Conservation (phyloP, 2,329 filamentous ascomycete genomes). For the Aureobasidium melanogenum region DNA sequence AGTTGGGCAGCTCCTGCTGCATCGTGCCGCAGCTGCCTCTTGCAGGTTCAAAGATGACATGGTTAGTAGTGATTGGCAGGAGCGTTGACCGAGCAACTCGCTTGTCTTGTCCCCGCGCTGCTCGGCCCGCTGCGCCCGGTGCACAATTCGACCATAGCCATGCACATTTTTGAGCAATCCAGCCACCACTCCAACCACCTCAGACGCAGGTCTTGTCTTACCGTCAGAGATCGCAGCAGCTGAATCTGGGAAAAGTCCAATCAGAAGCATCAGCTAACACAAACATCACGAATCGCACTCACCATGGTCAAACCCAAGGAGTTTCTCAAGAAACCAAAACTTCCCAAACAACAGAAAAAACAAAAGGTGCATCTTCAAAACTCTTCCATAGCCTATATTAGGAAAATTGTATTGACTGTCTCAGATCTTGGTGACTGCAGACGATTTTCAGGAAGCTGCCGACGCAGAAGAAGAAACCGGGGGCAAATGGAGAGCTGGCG, state of each 20-base stretch:
- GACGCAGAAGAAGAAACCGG: conserved; percentile 63
- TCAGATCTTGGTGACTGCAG: conserved; percentile 46
- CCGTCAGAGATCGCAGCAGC: background rate
- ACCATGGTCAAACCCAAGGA: conserved; percentile 10
- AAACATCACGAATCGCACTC: background rate
- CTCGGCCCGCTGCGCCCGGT: background rate
- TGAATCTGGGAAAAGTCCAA: background rate
- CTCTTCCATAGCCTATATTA: background rate
- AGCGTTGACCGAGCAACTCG: conserved; percentile 6
- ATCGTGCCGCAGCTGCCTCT: conserved; percentile 3
- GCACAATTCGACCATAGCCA: background rate
- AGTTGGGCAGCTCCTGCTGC: conserved; percentile 5
- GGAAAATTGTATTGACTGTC: background rate
- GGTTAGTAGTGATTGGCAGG: conserved; percentile 5
- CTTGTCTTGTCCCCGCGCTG: background rate
- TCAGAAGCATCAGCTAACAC: background rate
- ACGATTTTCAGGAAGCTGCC: conserved; percentile 60
- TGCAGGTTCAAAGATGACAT: background rate
- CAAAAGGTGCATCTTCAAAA: background rate
- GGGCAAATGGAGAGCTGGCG: conserved; percentile 66
- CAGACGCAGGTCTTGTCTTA: background rate
- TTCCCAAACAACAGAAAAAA: conserved; percentile 12
- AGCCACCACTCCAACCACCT: background rate
- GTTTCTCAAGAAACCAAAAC: conserved; percentile 12
- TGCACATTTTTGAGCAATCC: background rate